Base-by-base conservation (phyloP, 1,139 yeast genomes). In the Candida sp. region DNA sequence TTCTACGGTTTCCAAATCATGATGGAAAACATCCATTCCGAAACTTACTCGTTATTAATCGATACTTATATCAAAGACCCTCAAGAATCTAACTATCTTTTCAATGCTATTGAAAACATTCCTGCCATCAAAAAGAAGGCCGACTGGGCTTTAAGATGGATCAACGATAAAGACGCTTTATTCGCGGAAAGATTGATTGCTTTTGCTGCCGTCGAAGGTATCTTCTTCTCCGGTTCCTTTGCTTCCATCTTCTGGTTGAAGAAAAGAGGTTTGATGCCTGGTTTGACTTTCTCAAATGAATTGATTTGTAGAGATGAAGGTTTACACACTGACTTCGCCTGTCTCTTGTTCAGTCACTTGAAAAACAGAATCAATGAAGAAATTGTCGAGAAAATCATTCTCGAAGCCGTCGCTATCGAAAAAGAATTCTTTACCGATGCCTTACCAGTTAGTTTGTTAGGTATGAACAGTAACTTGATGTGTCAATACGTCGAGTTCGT, bases 21-120 rank as follows among this genome's bases (percentile, higher is more conserved):
- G 98, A 93, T 95, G 95, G 99, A 95, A 73, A 95, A 93, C 77
- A 93, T 93, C 61, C 99, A 93, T 72, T 84, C 97, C 30, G 99
- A 93, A 75, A 93, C 97, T 39, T 93, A 93, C 75, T 91, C 98
- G 11, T 75, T 93, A 56, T 80, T 93, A 62, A 88, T 93, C 58
- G 99, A 93, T 66, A 82, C 97, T 38, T 93, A 91, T 70, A 87
- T 93, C 68, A 90, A 90, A 74, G 98, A 93, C 69, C 93, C 96
- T 54, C 82, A 85, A 69, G 96, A 91, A 73, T 81, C 95, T 46
- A 87, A 85, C 51, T 88, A 74, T 66, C 77, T 91, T 65, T 89
- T 93, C 72, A 89, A 91, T 61, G 97, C 98, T 48, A 88, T 93
- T 62, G 97, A 89, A 61, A 87, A 84, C 56, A 89, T 91, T 55